Base-by-base conservation (phyloP, 2,329 filamentous ascomycete species). In the Pseudodiploospora longispora region DNA sequence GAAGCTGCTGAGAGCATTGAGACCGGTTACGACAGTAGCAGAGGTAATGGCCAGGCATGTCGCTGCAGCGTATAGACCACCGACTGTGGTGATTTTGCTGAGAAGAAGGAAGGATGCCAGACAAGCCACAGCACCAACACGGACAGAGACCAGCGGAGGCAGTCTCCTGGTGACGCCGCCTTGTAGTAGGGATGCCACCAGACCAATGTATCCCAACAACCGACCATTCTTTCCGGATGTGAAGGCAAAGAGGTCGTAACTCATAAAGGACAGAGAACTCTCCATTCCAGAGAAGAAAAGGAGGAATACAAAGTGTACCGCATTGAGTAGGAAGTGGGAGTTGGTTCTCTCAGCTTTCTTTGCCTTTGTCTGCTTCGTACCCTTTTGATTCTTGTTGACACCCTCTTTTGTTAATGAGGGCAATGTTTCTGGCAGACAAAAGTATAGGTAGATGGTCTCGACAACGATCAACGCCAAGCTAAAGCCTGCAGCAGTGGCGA, bases 261-360 rank as follows among this genome's bases (percentile, higher is more conserved):
- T 97, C 80, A 98, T 90, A 63, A 98, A 98, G 0, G 93, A 90
- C 3, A 98, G 76, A 1, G 89, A 95, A 64, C 95, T 97, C 62
- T 98, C 93, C 85, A 98, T 91, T 48, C 93, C 93, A 2, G 88
- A 95, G 68, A 98, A 98, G 67, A 95, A 95, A 9, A 98, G 80
- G 47, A 98, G 81, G 65, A 98, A 98, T 38, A 83, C 69, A 58
- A 97, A 85, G 65, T 98, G 93, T 0, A 87, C 82, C 2, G 83
- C 67, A 61, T 96, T 96, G 38, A 98, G 80, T 9, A 95, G 62
- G 30, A 79, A 67, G 53, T 93, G 88, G 4, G 85, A 88, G 66
- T 97, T 97, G 3, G 87, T 95, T 46, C 85, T 74, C 54, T 68
- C 65, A 27, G 63, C 47, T 44, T 52, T 49, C 33, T 54, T 50